Base-by-base conservation (phyloP, 805 yeast species). In the Candida gorgasii region DNA sequence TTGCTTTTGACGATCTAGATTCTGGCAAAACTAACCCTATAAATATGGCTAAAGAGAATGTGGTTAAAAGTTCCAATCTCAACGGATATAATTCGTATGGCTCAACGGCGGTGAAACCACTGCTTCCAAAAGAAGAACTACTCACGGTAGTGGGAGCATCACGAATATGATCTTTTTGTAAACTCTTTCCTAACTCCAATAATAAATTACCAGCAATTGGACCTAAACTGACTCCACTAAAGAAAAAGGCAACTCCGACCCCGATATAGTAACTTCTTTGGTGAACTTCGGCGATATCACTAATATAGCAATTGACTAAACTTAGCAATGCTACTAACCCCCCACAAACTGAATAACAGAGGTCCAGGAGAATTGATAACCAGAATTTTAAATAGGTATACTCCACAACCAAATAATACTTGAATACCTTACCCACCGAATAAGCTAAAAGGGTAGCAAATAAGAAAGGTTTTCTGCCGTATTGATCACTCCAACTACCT, bases 251-350 rank as follows among this genome's bases (percentile, higher is more conserved):
- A 56, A 76, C 67, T 18, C 77, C 64, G 20, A 79, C 63, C 9
- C 90, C 87, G 49, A 86, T 65, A 15, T 75, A 68, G 40, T 76
- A 72, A 17, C 79, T 74, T 47, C 95, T 65, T 42, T 76, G 70
- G 24, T 68, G 72, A 1, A 86, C 75, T 15, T 80, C 83, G 5
- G 81, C 82, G 29, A 87, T 79, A 63, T 89, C 96, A 3, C 88
- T 70, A 13, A 86, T 72, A 55, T 87, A 89, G 46, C 90, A 78
- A 55, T 82, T 82, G 9, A 79, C 65, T 22, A 84, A 63, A 8
- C 84, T 78, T 39, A 84, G 53, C 24, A 82, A 52, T 5, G 82
- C 72, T 45, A 79, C 61, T 7, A 75, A 38, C 0, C 89, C 84
- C 17, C 96, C 96, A n/a, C 82, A 76, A 3, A 75, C 40, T 18